Conservation (phyloP, 2,329 filamentous ascomycete species). For the Dactylonectria estremocensis region DNA sequence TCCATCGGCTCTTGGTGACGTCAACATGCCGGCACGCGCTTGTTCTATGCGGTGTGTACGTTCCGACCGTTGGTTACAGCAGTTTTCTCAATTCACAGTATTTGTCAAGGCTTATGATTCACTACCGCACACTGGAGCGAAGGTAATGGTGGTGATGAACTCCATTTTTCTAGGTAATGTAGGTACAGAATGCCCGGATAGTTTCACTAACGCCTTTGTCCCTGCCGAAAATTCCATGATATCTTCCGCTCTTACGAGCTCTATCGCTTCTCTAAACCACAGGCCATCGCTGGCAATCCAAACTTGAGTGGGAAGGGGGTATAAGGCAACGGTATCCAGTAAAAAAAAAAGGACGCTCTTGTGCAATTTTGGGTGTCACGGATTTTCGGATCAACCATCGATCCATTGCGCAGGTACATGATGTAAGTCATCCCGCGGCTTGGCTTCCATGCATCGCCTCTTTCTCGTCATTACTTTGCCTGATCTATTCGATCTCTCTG, state of each 20-base stretch:
- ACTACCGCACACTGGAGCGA: background rate
- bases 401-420: background rate
- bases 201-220: background rate
- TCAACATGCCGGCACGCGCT: too few species aligned
- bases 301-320: background rate
- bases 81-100: background rate
- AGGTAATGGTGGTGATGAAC: too few species aligned
- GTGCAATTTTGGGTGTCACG: background rate
- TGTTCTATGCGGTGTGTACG: too few species aligned
- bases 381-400: background rate
- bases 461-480: background rate
- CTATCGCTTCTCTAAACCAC: slow-evolving; percentile 2
- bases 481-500: background rate
- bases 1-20: too few species aligned
- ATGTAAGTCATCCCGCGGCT: background rate
- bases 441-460: background rate
- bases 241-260: background rate
- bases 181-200: background rate
- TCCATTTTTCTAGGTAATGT: background rate
- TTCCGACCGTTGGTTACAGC: too few species aligned
- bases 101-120: background rate
- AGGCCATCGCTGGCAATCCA: slow-evolving; percentile 1
- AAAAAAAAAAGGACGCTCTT: background rate
- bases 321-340: background rate
- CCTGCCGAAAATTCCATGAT: background rate